Base-by-base conservation (phyloP, 2,329 filamentous ascomycete species). In the Penicillium brevicompactum region DNA sequence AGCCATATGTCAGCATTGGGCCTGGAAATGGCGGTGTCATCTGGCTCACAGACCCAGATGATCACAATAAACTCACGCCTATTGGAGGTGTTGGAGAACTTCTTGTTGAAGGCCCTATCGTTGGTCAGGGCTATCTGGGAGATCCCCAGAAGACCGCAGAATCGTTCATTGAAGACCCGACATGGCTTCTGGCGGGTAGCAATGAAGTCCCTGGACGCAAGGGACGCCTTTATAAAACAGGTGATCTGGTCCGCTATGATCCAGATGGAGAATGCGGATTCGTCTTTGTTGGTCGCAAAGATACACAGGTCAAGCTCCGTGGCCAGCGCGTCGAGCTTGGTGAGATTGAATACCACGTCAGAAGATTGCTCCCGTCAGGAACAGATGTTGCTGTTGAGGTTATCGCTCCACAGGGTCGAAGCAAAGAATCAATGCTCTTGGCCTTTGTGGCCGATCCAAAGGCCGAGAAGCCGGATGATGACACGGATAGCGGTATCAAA, bases 311-410 rank as follows among this genome's bases (percentile, higher is more conserved):
- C 53, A 71, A 72, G 49, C 31, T 71, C 1, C 60, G 63, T 34
- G 69, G 69, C 2, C 68, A 70, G 37, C 67, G 69, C 4, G 55
- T 72, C 18, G 69, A 72, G 49, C 58, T 66, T 3, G 65, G 65
- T 4, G 68, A 70, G 50, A 57, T 71, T 21, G 74, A 76, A 55
- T 65, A 66, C 49, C 67, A 70, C 22, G 49, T 72, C 8, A 60
- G 57, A 14, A 56, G 64, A 46, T 53, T 71, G 16, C 60, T 62
- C 5, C 49, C 38, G 59, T 64, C 61, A 2, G 60, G 62, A 16
- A 59, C 65, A 10, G 73, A 72, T 4, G 71, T 80, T 0, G 76
- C 79, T 14, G 76, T 73, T 4, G 80, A 82, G 58, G 77, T 82
- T 14, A 76, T 83, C 61, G 57, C 57, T 6, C 62, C 67, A 2